These are phyloP conservation scores for Thelonectria blattea DNA, from an alignment of 2,329 filamentous ascomycete species.

Conservation along the genomic window DNA sequence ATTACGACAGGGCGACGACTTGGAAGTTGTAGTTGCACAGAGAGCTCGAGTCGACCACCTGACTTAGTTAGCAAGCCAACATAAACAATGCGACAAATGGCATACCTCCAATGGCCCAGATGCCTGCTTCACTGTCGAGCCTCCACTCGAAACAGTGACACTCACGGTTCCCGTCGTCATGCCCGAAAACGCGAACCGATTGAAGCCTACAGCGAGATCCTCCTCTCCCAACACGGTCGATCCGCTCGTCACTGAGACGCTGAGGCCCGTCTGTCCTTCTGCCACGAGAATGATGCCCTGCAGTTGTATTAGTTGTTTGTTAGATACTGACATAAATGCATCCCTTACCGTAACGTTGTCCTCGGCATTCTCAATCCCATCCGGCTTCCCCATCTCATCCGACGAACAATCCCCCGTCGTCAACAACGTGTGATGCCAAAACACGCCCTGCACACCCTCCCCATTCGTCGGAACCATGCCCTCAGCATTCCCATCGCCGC, in stretches of 20 bases:
- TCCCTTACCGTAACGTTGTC: conserved; percentile 2
- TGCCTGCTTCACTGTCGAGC: not conserved
- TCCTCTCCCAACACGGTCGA: not conserved
- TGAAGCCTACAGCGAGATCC: conserved; percentile 6
- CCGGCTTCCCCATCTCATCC: conserved; percentile 7
- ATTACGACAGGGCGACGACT: conserved; percentile 1
- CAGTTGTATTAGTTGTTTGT: not conserved
- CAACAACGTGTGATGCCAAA: conserved; percentile 15
- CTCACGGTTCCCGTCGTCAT: conserved; percentile 1
- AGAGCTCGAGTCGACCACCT: conserved; percentile 7
- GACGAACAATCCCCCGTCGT: conserved; percentile 7
- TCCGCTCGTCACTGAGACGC: not conserved
- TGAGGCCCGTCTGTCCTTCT: conserved; percentile 3
- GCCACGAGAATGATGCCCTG: conserved; percentile 8
- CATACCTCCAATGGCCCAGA: conserved; percentile 6
- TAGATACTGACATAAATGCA: not conserved
- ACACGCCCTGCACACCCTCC: conserved; percentile 5
- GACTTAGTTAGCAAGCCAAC: not conserved
- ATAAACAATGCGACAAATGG: not conserved
- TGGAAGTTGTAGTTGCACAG: conserved; percentile 20
- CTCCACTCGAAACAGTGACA: not conserved
- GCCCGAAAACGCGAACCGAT: conserved; percentile 2
- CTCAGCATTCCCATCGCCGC: conserved; percentile 1
- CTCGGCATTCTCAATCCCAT: conserved; percentile 3
- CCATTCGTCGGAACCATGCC: conserved; percentile 4